Evolutionary conservation across 2,329 filamentous ascomycete species (phyloP), one percentile per base, ranked within the genome.

Genomic region (Pseudogymnoascus verrucosus): DNA sequence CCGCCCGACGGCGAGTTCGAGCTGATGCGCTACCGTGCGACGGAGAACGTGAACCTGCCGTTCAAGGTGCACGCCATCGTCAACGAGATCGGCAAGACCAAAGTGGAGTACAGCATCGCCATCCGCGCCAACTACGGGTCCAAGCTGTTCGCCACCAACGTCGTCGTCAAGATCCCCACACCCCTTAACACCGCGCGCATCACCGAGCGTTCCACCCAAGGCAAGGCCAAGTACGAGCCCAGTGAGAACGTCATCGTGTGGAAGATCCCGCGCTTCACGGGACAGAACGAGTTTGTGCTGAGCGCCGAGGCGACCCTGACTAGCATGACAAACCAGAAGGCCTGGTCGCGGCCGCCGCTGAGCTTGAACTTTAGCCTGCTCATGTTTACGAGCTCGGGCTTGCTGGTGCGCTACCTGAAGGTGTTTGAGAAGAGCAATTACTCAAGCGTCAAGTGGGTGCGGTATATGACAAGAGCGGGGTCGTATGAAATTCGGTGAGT

Each of bases 391-490:
- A 96, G 91, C 74, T 96, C 90, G 0, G 95, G 95, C 0, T 75
- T 99, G 73, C 74, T 99, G 68, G 95, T 99, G 64, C 82, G 96
- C 60, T 99, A 99, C 76, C 78, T 99, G 64, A 99, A 99, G 78
- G 95, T 99, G 1, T 99, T 99, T 79, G 95, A 99, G 80, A 99
- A 99, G 86, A 95, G 86, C 77, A 98, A 98, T 77, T 99, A 99
- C 76, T 96, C 90, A 67, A 96, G 92, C 73, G 95, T 99, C 60
- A 99, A 99, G 77, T 99, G 95, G 95, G 95, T 99, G 70, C 82
- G 95, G 70, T 99, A 99, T 77, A 98, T 99, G 95, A 99, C 95
- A 16, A 87, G 93, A 69, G 95, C 93, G 14, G 95, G 95, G 28
- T 97, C 92, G 76, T 99, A 99, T 76, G 95, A 99, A 79, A 96